Base-by-base conservation (phyloP, 139 green algal species). In the Desmodesmus armatus region DNA sequence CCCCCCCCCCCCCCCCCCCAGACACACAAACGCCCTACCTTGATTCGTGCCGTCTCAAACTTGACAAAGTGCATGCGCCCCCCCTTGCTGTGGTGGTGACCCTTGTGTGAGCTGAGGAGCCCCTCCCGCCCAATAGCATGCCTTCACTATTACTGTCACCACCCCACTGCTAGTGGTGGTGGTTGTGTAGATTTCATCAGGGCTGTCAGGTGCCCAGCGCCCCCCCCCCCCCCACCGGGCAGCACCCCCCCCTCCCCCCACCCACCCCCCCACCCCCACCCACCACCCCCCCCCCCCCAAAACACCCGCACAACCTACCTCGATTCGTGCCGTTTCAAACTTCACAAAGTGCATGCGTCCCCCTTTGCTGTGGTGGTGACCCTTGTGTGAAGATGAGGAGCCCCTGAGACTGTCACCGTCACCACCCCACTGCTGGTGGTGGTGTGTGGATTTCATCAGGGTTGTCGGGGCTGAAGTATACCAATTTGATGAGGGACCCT, bases 21-120 rank as follows among this genome's bases (percentile, higher is more conserved):
- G 7, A 21, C 47, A 13, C 47, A 7, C 47, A 13, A 19, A 27
- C 21, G 2, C 23, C 58, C 41, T 31, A 72, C 92, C 6, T 97
- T 78, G 15, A 99, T 86, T 21, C 94, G 93, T 3, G 69, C 87
- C 0, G 94, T 99, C 90, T 99, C 96, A 93, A 99, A 99, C 89
- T 99, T 99, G 21, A 98, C 95, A 92, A 99, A 99, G 90, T 99
- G 98, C 72, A 99, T 92, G 60, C 88, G 85, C 17, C 90, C 90
- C n/a, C 55, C 43, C 33, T 58, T 63, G 25, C 72, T 82, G 40
- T 71, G 53, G 21, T 82, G 75, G 51, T 70, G 53, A 3, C 76
- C 55, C 15, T 72, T 40, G n/a, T 35, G 21, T 74, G 66, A 3
- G n/a, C n/a, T n/a, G n/a, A n/a, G n/a, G n/a, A n/a, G n/a, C n/a